Evolutionary conservation across 2,329 filamentous ascomycete genomes (phyloP), one percentile per base, ranked within the genome.

Genomic region (Trichoderma sp.): DNA sequence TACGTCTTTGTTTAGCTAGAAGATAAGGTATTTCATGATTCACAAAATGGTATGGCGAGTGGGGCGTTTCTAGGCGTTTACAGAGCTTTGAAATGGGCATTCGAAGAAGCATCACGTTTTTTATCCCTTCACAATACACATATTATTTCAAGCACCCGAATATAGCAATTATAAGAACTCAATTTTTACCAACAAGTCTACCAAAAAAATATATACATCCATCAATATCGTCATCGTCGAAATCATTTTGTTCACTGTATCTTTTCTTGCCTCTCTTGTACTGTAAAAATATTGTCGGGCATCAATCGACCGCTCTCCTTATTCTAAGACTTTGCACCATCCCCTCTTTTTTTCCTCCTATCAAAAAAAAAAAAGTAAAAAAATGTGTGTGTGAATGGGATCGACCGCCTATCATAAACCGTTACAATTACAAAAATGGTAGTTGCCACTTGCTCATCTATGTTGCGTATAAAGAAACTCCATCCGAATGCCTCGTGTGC

Each of bases 371-470:
- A 26, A 34, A 34, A 56, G 7, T 7, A 43, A 66, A 66, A 9
- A 18, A 34, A 43, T 3, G 14, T 63, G 30, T 47, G 56, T 43
- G 51, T 47, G 62, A 43, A 47, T 36, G 39, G 18, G 47, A 62
- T 32, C 47, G 34, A 60, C 60, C 34, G 36, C 62, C 21, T 58
- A 73, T 75, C 72, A 73, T 76, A 72, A 62, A 76, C 73, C 76
- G 72, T 77, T 75, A 77, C 69, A 76, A 77, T 74, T 76, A 78
- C 75, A 78, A 73, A 67, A 51, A 71, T 72, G 58, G 66, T 72
- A 73, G 75, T 74, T 73, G 72, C 74, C 73, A 72, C 70, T 73
- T 67, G 73, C 71, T 72, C 73, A 72, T 78, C 75, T 77, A 78
- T 75, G 66, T 73, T 65, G 68, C 73, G 68, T 71, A 69, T 43